Conservation (phyloP, 1,139 yeast genomes). For the Pneumocystis carinii region DNA sequence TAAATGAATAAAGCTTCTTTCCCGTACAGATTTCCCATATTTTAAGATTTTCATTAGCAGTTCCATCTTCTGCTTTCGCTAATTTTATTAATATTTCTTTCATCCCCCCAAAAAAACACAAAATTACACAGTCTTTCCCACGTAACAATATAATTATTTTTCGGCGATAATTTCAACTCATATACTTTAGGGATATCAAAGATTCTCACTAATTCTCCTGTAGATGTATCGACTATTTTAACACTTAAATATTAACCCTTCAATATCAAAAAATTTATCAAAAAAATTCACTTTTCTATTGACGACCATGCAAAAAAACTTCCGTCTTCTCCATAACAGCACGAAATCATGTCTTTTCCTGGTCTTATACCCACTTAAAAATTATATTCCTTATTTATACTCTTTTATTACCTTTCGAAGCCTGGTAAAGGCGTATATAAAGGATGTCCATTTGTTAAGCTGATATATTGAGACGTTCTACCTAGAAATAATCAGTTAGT, state of each 20-base stretch:
- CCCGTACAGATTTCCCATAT: constrained; percentile 44
- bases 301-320: constrained; percentile 35
- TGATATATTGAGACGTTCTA: constrained; percentile 49
- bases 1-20: constrained; percentile 47
- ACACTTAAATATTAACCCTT: constrained; percentile 24
- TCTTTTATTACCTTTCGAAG: constrained; percentile 16
- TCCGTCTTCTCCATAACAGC: constrained; percentile 36
- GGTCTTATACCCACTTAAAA: constrained; percentile 14
- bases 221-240: constrained; percentile 42
- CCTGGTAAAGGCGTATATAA: constrained; percentile 21
- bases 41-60: constrained; percentile 46
- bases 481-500: constrained; percentile 22
- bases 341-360: constrained; percentile 17
- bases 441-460: constrained; percentile 42
- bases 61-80: constrained; percentile 28
- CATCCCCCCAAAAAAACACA: constrained; percentile 15
- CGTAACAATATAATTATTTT: constrained; percentile 68
- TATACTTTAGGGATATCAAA: constrained; percentile 48
- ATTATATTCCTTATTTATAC: background rate
- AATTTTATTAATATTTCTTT: background rate
- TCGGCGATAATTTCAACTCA: constrained; percentile 76
- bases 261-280: background rate
- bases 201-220: constrained; percentile 31
- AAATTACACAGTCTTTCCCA: constrained; percentile 65
- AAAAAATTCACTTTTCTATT: constrained; percentile 16